Evolutionary conservation across 306 rosid species (phyloP), one percentile per base, ranked within the genome.

Genomic region (Fragaria nilgerrensis): DNA sequence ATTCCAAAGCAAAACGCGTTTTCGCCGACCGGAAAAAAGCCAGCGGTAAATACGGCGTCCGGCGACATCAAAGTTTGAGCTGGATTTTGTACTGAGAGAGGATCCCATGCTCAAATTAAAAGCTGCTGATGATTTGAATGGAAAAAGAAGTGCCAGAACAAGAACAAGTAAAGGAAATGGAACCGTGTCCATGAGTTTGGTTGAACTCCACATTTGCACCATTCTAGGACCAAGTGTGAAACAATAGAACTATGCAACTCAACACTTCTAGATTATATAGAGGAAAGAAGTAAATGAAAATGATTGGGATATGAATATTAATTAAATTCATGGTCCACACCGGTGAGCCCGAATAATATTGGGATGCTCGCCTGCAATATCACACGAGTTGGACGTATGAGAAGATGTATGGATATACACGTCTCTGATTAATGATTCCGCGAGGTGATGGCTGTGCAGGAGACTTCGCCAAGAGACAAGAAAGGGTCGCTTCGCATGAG

Each of bases 1-100:
- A 90, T 41, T 29, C 87, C 90, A 9, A 87, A 90, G 79, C 81
- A 78, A 27, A 74, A 87, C 0, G 91, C 94, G 36, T 90, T 90
- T 45, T 66, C 67, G 0, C 90, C 94, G 0, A 86, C 85, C 6
- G 86, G 48, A 5, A 77, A 75, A 77, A 87, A 90, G 3, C 94
- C 91, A 0, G 91, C 89, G 5, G 87, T 70, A 68, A 88, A 90
- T 0, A 75, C 59, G 7, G 85, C 87, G 44, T 84, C 74, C 10
- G 82, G 72, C n/a, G 92, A 87, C 11, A 79, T 56, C 27, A 86
- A 25, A 39, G 77, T 68, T 9, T 80, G 47, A 16, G 79, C 49
- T 64, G 79, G 73, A 23, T 68, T 75, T 29, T 88, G 84, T 14
- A 84, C 81, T 1, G 83, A 75, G 68, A 55, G 86, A 88, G 17